These are phyloP conservation scores for Bodo saltans DNA, from an alignment of 78 protist genomes.

Conservation along the genomic window DNA sequence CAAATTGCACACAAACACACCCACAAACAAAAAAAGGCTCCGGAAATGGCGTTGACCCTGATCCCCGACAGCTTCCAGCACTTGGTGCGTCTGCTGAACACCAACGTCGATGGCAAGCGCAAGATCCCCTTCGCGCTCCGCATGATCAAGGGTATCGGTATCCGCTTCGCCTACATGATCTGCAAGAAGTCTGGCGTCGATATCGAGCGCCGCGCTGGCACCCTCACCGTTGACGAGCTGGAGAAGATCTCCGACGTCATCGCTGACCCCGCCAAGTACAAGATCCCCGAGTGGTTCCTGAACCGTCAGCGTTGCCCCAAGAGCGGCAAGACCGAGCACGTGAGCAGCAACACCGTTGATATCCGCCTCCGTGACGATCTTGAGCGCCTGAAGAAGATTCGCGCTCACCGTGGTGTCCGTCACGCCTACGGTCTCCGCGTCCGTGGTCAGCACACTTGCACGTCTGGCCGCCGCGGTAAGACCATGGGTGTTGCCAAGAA, in stretches of 20 bases:
- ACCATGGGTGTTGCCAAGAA: conserved; percentile 80
- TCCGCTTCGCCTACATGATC: conserved; percentile 89
- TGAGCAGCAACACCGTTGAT: conserved; percentile 79
- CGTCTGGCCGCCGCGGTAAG: conserved; percentile 93
- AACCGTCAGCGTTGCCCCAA: conserved; percentile 88
- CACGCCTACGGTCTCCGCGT: conserved; percentile 97
- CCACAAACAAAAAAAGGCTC: too few species aligned
- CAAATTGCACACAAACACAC: too few species aligned
- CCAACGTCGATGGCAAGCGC: conserved; percentile 92
- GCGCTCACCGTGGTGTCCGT: conserved; percentile 94
- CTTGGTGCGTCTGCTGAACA: conserved; percentile 95
- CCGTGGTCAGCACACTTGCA: conserved; percentile 99
- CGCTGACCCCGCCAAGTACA: conserved; percentile 94
- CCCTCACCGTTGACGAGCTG: conserved; percentile 90
- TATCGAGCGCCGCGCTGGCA: conserved; percentile 74
- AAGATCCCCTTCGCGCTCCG: conserved; percentile 90
- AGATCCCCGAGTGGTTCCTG: conserved; percentile 98
- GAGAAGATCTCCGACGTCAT: conserved; percentile 88
- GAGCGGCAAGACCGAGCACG: conserved; percentile 85
- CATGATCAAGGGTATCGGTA: conserved; percentile 95
- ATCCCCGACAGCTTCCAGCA: conserved; percentile 76
- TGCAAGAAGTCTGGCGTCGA: conserved; percentile 96
- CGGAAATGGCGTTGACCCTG: conserved; percentile 7
- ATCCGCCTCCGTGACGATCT: conserved; percentile 94
- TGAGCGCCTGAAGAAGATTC: conserved; percentile 94